These are phyloP conservation scores for Magnaporthiopsis poae DNA, from an alignment of 2,329 filamentous ascomycete species.

Conservation along the genomic window DNA sequence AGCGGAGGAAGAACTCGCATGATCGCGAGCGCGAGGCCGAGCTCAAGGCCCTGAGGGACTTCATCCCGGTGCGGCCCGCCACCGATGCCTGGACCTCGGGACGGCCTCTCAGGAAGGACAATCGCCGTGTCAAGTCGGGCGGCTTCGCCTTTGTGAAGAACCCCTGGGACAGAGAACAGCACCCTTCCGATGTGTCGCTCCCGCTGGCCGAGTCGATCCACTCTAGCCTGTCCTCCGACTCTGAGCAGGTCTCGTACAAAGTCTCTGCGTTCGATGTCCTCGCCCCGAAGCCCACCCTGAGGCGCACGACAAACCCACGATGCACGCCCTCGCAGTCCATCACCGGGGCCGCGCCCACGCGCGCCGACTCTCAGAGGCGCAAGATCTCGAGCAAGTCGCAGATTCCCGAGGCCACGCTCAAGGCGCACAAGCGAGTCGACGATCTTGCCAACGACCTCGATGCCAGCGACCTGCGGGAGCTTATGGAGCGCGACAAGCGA, in stretches of 20 bases:
- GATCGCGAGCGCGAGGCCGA: slow-evolving; percentile 76
- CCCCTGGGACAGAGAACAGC: slow-evolving; percentile 41
- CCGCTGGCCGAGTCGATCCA: slow-evolving; percentile 64
- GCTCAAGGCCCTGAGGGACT: slow-evolving; percentile 72
- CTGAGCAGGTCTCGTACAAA: slow-evolving; percentile 68
- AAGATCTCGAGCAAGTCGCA: slow-evolving; percentile 39
- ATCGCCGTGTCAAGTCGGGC: slow-evolving; percentile 52
- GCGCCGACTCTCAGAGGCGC: slow-evolving; percentile 42
- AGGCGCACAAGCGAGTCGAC: slow-evolving; percentile 53
- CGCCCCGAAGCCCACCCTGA: slow-evolving; percentile 73
- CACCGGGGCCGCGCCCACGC: slow-evolving; percentile 33
- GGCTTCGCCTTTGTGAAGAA: slow-evolving; percentile 27
- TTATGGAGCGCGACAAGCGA: slow-evolving; percentile 82
- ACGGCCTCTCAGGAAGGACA: slow-evolving; percentile 51
- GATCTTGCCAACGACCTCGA: slow-evolving; percentile 76
- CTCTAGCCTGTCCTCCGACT: slow-evolving; percentile 65
- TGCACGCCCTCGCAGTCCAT: slow-evolving; percentile 37
- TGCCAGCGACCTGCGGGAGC: slow-evolving; percentile 70
- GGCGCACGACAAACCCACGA: slow-evolving; percentile 58
- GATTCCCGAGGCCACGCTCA: slow-evolving; percentile 52
- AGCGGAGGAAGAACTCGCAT: slow-evolving; percentile 60
- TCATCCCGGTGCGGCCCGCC: slow-evolving; percentile 54
- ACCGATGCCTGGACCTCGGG: slow-evolving; percentile 51
- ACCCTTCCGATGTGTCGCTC: slow-evolving; percentile 63
- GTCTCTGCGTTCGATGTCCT: slow-evolving; percentile 73